Conservation (phyloP, 2,329 filamentous ascomycete genomes). For the Xylaria sp. region DNA sequence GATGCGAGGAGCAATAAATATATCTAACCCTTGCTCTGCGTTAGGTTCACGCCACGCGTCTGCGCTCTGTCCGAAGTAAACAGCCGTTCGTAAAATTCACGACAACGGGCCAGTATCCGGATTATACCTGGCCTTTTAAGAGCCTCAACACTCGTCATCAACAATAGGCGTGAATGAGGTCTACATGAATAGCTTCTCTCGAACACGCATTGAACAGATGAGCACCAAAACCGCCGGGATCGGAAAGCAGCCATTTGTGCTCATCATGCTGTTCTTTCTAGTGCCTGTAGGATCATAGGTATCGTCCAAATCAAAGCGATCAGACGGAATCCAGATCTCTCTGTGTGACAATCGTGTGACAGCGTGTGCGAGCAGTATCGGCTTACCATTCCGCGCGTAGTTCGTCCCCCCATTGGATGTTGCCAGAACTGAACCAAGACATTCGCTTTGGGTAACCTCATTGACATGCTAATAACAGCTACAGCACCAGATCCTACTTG, state of each 20-base stretch:
- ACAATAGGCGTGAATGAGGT: slow-evolving; percentile 30
- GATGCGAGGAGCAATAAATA: slow-evolving; percentile 20
- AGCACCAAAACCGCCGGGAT: slow-evolving; percentile 36
- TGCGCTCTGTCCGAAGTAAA: slow-evolving; percentile 44
- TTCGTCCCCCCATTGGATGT: slow-evolving; percentile 37
- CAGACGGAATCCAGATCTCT: slow-evolving; percentile 27
- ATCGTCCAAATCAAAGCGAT: slow-evolving; percentile 34
- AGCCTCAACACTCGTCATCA: slow-evolving; percentile 32
- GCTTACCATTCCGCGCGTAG: slow-evolving; percentile 37
- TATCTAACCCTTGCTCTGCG: slow-evolving; percentile 26
- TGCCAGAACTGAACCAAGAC: slow-evolving; percentile 43
- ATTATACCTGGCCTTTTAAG: slow-evolving; percentile 37
- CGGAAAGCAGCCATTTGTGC: slow-evolving; percentile 29
- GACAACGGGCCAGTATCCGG: slow-evolving; percentile 12
- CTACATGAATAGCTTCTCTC: slow-evolving; percentile 29
- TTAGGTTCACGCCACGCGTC: slow-evolving; percentile 46
- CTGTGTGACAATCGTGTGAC: neutral
- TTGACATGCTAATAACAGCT: slow-evolving; percentile 48
- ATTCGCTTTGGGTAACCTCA: slow-evolving; percentile 42
- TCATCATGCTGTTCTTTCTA: slow-evolving; percentile 32
- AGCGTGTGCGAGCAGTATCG: neutral
- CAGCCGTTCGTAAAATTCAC: slow-evolving; percentile 38
- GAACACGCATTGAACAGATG: slow-evolving; percentile 32
- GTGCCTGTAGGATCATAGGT: slow-evolving; percentile 35
- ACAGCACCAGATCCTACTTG: slow-evolving; percentile 18